Evolutionary conservation across 495 filamentous ascomycete species (phyloP).

Genomic region (Trichoderma virens): DNA sequence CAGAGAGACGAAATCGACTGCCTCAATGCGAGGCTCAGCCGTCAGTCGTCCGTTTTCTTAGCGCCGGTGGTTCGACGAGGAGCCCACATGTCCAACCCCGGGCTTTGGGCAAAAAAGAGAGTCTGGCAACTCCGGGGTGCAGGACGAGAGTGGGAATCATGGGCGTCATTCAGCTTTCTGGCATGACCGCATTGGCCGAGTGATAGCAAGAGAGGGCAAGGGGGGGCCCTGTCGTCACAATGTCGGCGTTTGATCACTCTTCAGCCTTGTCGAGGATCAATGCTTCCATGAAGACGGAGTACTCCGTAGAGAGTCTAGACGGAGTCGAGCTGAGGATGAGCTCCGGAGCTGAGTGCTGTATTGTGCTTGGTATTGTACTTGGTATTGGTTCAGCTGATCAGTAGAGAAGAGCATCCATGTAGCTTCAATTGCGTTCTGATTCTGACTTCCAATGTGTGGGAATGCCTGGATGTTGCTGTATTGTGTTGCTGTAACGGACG

Average conservation of each 20-base stretch:
- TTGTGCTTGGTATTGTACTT: too few relatives aligned
- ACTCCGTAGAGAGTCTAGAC: too few relatives aligned
- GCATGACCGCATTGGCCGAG: neutral
- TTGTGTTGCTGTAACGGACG: too few relatives aligned
- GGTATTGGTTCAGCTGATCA: neutral
- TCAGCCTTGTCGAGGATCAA: neutral
- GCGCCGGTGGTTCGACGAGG: slow-evolving; percentile 1
- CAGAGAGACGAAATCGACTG: neutral
- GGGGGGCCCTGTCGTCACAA: neutral
- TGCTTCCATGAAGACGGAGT: neutral
- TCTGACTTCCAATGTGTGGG: too few relatives aligned
- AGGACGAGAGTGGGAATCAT: too few relatives aligned
- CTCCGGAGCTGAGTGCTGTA: too few relatives aligned
- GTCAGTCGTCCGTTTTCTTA: neutral
- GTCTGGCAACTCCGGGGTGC: too few relatives aligned
- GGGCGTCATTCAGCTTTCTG: neutral
- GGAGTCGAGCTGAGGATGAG: too few relatives aligned
- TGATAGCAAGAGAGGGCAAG: neutral
- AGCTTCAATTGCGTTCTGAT: too few relatives aligned
- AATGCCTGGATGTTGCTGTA: too few relatives aligned
- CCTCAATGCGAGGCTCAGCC: neutral
- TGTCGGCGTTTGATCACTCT: neutral
- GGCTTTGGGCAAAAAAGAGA: neutral
- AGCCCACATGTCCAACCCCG: neutral
- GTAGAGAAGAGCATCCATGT: neutral